These are phyloP conservation scores for Inga laurina DNA, from an alignment of 306 rosid genomes.

Conservation along the genomic window DNA sequence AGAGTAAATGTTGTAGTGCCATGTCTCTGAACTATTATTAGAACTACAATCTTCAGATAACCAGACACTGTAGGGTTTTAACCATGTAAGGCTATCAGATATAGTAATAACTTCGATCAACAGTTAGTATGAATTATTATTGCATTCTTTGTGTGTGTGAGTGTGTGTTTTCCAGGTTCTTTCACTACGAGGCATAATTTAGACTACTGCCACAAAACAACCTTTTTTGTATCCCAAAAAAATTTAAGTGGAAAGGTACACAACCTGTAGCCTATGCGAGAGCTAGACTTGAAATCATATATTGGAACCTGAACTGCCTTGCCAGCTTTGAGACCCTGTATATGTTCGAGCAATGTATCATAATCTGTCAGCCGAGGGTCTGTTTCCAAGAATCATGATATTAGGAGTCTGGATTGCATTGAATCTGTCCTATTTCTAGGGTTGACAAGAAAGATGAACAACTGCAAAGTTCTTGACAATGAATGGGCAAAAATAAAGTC, in stretches of 20 bases:
- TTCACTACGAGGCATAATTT: slow-evolving; percentile 29
- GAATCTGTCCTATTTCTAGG: slow-evolving; percentile 33
- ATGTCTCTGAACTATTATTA: slow-evolving; percentile 7
- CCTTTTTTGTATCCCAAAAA: slow-evolving; percentile 13
- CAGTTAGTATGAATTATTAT: slow-evolving; percentile 7
- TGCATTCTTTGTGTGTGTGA: neutral
- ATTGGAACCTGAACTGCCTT: slow-evolving; percentile 85
- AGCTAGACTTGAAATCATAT: slow-evolving; percentile 95
- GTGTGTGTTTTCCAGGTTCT: slow-evolving; percentile 3
- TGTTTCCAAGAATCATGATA: slow-evolving; percentile 49
- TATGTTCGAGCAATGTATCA: slow-evolving; percentile 84
- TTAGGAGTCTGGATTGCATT: slow-evolving; percentile 37
- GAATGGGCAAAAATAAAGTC: slow-evolving; percentile 5
- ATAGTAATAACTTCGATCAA: neutral
- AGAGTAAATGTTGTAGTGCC: slow-evolving; percentile 3
- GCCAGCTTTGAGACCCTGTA: slow-evolving; percentile 82
- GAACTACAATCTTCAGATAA: slow-evolving; percentile 11
- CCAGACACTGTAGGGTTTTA: slow-evolving; percentile 14
- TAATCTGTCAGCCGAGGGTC: slow-evolving; percentile 99
- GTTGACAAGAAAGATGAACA: slow-evolving; percentile 23
- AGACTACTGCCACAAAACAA: slow-evolving; percentile 22
- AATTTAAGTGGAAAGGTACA: slow-evolving; percentile 30
- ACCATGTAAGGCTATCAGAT: slow-evolving; percentile 13
- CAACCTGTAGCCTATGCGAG: slow-evolving; percentile 88
- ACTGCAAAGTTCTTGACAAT: neutral